Evolutionary conservation across 768 basidiomycete genomes (phyloP), one percentile per base, ranked within the genome.

Genomic region (Pleurotus citrinopileatus): DNA sequence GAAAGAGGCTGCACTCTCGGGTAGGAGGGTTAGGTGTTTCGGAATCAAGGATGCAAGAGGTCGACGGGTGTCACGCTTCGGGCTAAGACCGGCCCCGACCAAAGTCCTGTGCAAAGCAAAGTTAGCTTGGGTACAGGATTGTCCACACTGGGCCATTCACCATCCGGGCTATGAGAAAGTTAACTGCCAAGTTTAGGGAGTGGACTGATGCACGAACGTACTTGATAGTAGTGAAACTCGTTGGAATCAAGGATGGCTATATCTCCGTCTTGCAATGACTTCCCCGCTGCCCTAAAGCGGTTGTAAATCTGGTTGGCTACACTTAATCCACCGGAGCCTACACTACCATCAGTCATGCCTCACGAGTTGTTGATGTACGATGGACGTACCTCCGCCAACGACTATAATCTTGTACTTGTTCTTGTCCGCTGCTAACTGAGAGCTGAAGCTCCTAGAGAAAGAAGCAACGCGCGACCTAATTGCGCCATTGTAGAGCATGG

Each of bases 291-390:
- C 58, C 79, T 77, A 67, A 97, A 94, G 26, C 86, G 79, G 61
- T 92, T 74, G 66, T 87, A 91, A 42, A 98, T 83, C 70, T 98
- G 94, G 60, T 90, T 87, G 32, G 95, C 93, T 29, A 88, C 87
- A 36, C 84, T 80, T 40, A 97, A 67, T 32, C 94, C 94, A 48
- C 79, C 92, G 23, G 84, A 84, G 44, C 94, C 93, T 95, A 65
- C 47, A 32, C 55, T 53, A 20, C 55, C 42, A 53, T 53, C 48
- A 53, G 25, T 32, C 27, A 27, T 23, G 25, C 43, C 17, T 52
- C 22, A 45, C 26, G 15, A 25, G 46, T 2, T 57, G 44, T 34
- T 36, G 54, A 34, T 28, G 42, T 28, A n/a, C n/a, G 43, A 53
- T 55, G 6, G 57, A 71, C 81, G 60, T 63, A 86, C 96, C 96